These are phyloP conservation scores for Entomortierella lignicola DNA, from an alignment of 192 early-diverging fungal genomes.

Conservation along the genomic window DNA sequence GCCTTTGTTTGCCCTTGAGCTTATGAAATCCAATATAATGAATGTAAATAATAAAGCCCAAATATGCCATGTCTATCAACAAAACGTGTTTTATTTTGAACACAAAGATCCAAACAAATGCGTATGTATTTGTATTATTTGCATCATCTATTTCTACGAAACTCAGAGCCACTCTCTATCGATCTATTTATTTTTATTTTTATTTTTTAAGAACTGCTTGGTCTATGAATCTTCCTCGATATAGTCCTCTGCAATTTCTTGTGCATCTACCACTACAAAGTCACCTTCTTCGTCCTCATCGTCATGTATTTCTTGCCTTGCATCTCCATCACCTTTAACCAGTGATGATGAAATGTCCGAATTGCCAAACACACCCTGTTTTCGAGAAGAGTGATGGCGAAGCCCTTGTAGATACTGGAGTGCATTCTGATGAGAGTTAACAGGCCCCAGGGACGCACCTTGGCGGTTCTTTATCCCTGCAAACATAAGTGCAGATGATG, in stretches of 20 bases:
- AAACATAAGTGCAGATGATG: conserved; percentile 1
- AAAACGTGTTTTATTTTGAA: too few relatives aligned
- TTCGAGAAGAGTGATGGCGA: not conserved
- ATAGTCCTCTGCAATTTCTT: conserved; percentile 5
- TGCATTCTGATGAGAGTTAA: not conserved
- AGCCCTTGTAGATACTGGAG: not conserved
- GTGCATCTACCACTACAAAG: conserved; percentile 11
- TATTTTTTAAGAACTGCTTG: not conserved
- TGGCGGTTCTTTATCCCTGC: not conserved
- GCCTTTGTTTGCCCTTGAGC: too few relatives aligned
- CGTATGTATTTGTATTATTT: too few relatives aligned
- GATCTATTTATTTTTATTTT: not conserved
- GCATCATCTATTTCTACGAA: not conserved
- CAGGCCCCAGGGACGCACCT: not conserved
- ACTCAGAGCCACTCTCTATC: not conserved
- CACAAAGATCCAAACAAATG: too few relatives aligned
- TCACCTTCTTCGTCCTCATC: conserved; percentile 7
- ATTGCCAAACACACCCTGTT: not conserved
- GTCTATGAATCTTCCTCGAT: not conserved
- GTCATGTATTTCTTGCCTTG: not conserved
- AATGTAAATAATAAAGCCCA: too few relatives aligned
- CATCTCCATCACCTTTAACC: not conserved
- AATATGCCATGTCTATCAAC: too few relatives aligned
- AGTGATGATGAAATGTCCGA: not conserved
- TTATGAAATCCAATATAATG: too few relatives aligned